phyloP scores from a whole-genome alignment of 1,284 basidiomycete species.

The Coniferiporia weirii region DNA sequence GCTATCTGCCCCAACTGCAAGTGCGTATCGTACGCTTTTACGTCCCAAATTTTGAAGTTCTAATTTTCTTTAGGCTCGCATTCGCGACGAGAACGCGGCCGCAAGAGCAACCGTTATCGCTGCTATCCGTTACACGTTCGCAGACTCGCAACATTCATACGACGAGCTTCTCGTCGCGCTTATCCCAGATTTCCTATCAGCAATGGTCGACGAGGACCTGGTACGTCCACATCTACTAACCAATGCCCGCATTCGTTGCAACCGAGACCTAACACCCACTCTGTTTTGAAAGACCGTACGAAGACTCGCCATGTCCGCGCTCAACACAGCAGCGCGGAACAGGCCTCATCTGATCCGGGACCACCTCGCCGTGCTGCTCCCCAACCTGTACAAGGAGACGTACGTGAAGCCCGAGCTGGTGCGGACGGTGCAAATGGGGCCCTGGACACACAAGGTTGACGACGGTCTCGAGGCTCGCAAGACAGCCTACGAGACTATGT shows the following conservation, averaged over 20 bases:
- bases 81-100: conserved; percentile 61
- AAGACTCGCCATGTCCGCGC: conserved; percentile 77
- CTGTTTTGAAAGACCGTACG: conserved; percentile 64
- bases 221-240: conserved; percentile 38
- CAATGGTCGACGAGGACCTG: conserved; percentile 82
- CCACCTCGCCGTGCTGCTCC: conserved; percentile 73
- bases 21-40: conserved; percentile 35
- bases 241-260: background rate
- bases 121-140: conserved; percentile 93
- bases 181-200: conserved; percentile 84
- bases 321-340: conserved; percentile 93
- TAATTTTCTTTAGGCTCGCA: conserved; percentile 45
- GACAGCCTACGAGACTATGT: conserved; percentile 97
- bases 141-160: conserved; percentile 77
- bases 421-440: conserved; percentile 95
- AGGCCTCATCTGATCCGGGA: conserved; percentile 90
- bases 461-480: conserved; percentile 92
- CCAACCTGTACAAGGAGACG: conserved; percentile 84
- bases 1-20: conserved; percentile 90
- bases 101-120: conserved; percentile 89
- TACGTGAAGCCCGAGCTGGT: conserved; percentile 77
- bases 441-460: conserved; percentile 94
- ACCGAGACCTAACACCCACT: conserved; percentile 9
- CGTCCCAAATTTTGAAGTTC: conserved; percentile 7
- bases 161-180: conserved; percentile 85